These are phyloP conservation scores for Salix udensis DNA, from an alignment of 345 rosid species.

Conservation along the genomic window DNA sequence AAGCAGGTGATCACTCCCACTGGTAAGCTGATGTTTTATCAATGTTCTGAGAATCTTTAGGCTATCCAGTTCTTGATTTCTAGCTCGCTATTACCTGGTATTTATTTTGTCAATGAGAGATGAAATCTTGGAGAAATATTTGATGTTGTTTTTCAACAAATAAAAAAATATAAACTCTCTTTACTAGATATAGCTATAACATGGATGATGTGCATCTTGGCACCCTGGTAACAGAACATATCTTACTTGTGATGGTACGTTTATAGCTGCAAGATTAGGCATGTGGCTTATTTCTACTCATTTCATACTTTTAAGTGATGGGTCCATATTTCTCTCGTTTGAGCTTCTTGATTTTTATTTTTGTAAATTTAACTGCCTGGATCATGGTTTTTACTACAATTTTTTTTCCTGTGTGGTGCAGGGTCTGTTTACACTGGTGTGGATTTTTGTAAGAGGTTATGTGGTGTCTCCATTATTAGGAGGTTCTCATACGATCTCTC, in stretches of 20 bases:
- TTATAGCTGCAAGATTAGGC: neutral
- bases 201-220: neutral
- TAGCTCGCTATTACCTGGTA: neutral
- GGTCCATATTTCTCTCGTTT: neutral
- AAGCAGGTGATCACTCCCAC: conserved; percentile 96
- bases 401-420: conserved; percentile 32
- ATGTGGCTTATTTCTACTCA: neutral
- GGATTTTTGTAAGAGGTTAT: conserved; percentile 95
- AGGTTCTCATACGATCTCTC: conserved; percentile 51
- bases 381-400: neutral
- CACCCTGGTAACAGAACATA: neutral
- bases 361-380: neutral
- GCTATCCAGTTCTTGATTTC: neutral
- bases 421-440: conserved; percentile 96
- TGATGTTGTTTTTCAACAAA: neutral
- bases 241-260: neutral
- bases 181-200: neutral
- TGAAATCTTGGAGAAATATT: neutral
- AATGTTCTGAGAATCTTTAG: neutral
- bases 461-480: conserved; percentile 95
- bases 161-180: neutral
- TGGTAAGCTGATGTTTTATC: conserved; percentile 47
- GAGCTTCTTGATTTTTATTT: neutral
- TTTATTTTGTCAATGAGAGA: neutral
- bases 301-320: neutral